phyloP scores from a whole-genome alignment of 2,329 filamentous ascomycete species.

The Penicillium sp. region DNA sequence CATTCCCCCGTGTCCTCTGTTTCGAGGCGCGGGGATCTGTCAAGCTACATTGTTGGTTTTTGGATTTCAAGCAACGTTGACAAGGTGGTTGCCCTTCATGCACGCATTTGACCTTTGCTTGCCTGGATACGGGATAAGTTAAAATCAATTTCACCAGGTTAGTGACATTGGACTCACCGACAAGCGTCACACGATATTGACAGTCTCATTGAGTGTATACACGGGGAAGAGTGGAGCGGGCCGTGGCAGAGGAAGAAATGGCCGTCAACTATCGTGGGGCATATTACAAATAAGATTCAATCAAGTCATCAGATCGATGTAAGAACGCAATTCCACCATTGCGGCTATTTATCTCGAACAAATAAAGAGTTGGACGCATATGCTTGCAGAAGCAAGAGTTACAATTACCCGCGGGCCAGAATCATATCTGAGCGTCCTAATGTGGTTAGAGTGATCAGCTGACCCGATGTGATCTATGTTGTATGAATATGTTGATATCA shows the following conservation, averaged over 20 bases:
- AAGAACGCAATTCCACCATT: not conserved
- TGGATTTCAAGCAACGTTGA: constrained; percentile 32
- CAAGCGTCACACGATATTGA: constrained; percentile 39
- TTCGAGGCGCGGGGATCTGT: constrained; percentile 32
- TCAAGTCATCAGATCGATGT: constrained; percentile 4
- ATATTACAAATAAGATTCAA: not conserved
- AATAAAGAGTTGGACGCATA: not conserved
- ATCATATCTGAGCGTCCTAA: not conserved
- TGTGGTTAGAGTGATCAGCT: constrained; percentile 7
- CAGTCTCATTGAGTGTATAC: constrained; percentile 30
- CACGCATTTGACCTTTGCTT: constrained; percentile 39
- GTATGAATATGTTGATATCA: not conserved
- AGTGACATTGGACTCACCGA: constrained; percentile 23
- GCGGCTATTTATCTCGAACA: not conserved
- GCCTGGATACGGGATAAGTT: constrained; percentile 16
- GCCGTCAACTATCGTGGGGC: constrained; percentile 1
- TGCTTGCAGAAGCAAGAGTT: not conserved
- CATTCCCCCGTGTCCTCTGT: constrained; percentile 3
- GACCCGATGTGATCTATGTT: not conserved
- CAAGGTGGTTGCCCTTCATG: constrained; percentile 38
- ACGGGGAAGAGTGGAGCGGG: not conserved
- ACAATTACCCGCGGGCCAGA: not conserved
- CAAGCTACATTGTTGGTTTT: constrained; percentile 26
- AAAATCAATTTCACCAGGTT: not conserved
- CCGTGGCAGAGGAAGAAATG: not conserved